A percentile compares a stretch with the other conserved stretches of the same genome.
These are phyloP conservation scores for Solanum appendiculatum DNA, from an alignment of 257 asterid species.

Conservation along the genomic window DNA sequence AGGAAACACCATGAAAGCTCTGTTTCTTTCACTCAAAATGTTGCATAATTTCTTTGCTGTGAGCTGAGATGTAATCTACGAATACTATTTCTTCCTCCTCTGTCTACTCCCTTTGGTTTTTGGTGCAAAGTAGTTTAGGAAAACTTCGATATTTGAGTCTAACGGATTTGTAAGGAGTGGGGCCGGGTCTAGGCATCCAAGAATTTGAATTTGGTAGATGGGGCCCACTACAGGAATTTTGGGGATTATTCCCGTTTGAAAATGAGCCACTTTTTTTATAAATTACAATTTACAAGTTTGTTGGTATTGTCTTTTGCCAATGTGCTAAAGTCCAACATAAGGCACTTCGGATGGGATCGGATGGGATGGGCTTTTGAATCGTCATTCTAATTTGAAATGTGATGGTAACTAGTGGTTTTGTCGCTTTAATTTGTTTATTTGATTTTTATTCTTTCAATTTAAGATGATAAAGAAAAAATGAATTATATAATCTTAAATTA, in stretches of 20 bases:
- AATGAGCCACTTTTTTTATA: background rate
- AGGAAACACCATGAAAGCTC: background rate
- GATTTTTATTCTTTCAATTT: too few species aligned
- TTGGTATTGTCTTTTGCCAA: background rate
- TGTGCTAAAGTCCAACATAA: background rate
- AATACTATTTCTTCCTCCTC: background rate
- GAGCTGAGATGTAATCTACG: background rate
- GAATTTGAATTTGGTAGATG: background rate
- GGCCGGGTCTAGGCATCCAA: background rate
- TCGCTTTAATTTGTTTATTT: too few species aligned
- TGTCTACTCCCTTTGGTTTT: background rate
- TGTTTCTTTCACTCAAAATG: background rate
- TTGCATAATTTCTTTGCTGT: background rate
- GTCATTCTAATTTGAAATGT: background rate
- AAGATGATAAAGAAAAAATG: too few species aligned
- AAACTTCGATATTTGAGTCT: background rate
- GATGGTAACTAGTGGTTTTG: too few species aligned
- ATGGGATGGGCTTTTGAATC: background rate
- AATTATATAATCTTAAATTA: too few species aligned
- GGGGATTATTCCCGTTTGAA: background rate
- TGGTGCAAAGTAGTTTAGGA: background rate
- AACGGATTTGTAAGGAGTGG: conserved; percentile 7
- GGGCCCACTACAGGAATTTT: background rate
- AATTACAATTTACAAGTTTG: background rate
- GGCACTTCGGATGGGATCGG: background rate